phyloP scores from a whole-genome alignment of 108 stramenopile genomes.

The Fistulifera solaris region DNA sequence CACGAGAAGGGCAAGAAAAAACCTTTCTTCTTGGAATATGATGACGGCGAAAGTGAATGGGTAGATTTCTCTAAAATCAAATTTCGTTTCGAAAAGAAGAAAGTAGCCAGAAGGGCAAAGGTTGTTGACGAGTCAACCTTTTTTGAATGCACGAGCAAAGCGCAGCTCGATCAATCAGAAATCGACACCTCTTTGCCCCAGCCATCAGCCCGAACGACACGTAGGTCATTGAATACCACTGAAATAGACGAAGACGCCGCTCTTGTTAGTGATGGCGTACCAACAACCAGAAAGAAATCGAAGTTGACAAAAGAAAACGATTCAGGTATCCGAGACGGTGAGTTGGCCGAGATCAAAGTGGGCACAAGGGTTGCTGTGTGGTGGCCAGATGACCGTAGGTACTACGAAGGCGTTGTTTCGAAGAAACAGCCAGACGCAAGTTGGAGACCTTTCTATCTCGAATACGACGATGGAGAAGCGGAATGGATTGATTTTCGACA shows the following conservation, averaged over 20 bases:
- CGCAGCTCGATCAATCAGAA: not conserved
- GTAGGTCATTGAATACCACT: not conserved
- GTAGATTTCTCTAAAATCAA: not conserved
- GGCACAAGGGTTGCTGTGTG: slow-evolving; percentile 35
- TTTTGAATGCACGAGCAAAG: not conserved
- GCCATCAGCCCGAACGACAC: not conserved
- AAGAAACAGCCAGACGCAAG: not conserved
- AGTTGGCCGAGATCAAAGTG: slow-evolving; percentile 16
- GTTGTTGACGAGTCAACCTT: not conserved
- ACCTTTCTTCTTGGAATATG: slow-evolving; percentile 25
- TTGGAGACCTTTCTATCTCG: slow-evolving; percentile 3
- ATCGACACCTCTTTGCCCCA: too few relatives aligned
- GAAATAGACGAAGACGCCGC: not conserved
- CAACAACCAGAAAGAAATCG: not conserved
- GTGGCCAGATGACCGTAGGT: slow-evolving; percentile 48
- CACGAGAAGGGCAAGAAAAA: not conserved
- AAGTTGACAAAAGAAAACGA: not conserved
- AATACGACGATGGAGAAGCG: slow-evolving; percentile 44
- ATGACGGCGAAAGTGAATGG: slow-evolving; percentile 38
- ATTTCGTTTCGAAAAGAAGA: not conserved
- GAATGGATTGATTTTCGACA: slow-evolving; percentile 26
- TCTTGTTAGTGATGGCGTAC: not conserved
- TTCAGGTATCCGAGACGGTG: not conserved
- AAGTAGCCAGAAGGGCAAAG: too few relatives aligned
- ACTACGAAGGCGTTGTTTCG: slow-evolving; percentile 33